phyloP scores from a whole-genome alignment of 192 early-diverging fungal genomes.

The Podochytrium sp. region DNA sequence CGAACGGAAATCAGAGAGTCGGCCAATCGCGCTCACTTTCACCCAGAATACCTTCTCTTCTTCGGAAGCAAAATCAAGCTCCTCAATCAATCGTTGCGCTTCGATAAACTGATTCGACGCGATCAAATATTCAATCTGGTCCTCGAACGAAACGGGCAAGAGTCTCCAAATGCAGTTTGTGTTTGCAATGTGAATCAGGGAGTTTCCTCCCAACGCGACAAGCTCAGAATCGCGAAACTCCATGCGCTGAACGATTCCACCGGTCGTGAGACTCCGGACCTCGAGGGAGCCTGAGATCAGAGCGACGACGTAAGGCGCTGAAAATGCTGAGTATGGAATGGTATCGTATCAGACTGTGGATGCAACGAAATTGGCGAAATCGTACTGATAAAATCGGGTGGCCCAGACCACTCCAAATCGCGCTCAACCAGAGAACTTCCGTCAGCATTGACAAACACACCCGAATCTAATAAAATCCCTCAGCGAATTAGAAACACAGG shows the following conservation, averaged over 20 bases:
- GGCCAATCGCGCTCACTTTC: background rate
- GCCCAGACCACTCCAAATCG: constrained; percentile 41
- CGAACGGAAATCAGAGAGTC: background rate
- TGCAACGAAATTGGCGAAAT: background rate
- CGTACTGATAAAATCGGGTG: constrained; percentile 61
- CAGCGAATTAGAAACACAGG: constrained; percentile 1
- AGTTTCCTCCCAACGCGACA: constrained; percentile 1
- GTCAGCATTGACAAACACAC: constrained; percentile 38
- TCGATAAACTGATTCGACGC: constrained; percentile 42
- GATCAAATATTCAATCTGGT: constrained; percentile 61
- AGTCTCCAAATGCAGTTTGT: constrained; percentile 49
- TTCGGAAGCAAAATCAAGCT: constrained; percentile 54
- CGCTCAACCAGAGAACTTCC: constrained; percentile 34
- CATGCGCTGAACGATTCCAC: constrained; percentile 81
- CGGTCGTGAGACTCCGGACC: constrained; percentile 83
- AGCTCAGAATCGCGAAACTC: constrained; percentile 61
- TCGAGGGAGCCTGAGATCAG: constrained; percentile 74
- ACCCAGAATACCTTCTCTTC: constrained; percentile 49
- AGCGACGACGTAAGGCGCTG: constrained; percentile 74
- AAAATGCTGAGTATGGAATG: constrained; percentile 64
- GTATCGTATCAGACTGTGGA: background rate
- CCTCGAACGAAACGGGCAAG: constrained; percentile 60
- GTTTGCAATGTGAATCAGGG: constrained; percentile 45
- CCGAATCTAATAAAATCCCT: constrained; percentile 33
- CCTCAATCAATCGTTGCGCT: constrained; percentile 55